Percentiles rank a stretch among this genome's conserved stretches.
Evolutionary conservation across 139 green algal species (phyloP).

Genomic region (Picochlorum costavermella): DNA sequence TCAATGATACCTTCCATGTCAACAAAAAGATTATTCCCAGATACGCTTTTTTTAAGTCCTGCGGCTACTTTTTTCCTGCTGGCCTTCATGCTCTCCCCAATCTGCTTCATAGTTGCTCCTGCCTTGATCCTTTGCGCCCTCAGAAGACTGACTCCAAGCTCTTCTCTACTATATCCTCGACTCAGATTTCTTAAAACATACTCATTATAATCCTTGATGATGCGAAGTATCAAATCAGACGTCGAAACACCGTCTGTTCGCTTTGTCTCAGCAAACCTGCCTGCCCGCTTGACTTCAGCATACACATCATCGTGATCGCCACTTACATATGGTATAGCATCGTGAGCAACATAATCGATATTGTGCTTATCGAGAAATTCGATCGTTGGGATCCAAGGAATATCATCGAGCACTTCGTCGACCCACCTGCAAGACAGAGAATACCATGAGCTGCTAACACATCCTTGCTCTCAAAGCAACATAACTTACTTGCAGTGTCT

Average conservation of each 20-base stretch:
- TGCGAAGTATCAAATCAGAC: conserved; percentile 84
- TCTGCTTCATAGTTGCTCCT: conserved; percentile 43
- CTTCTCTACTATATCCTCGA: conserved; percentile 72
- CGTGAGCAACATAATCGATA: conserved; percentile 87
- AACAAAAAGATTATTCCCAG: conserved; percentile 46
- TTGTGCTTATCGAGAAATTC: conserved; percentile 76
- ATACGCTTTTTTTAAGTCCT: conserved; percentile 47
- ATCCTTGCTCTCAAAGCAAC: conserved; percentile 10
- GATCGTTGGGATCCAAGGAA: conserved; percentile 77
- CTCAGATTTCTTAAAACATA: conserved; percentile 86
- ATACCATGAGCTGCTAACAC: neutral
- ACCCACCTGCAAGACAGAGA: conserved; percentile 50
- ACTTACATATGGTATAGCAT: conserved; percentile 74
- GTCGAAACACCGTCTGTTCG: conserved; percentile 84
- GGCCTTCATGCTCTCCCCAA: conserved; percentile 53
- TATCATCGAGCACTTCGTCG: conserved; percentile 75
- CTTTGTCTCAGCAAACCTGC: conserved; percentile 74
- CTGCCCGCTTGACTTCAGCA: conserved; percentile 61
- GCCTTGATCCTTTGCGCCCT: conserved; percentile 70
- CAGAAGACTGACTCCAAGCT: conserved; percentile 51
- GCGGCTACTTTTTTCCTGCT: conserved; percentile 47
- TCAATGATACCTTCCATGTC: conserved; percentile 60
- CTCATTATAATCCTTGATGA: conserved; percentile 85
- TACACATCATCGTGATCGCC: conserved; percentile 51
- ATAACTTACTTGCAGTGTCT: conserved; percentile 62